A percentile compares a stretch with the other conserved stretches of the same genome.
Evolutionary conservation across 2,329 filamentous ascomycete species (phyloP).

Genomic region (Herpotrichia juniperi): DNA sequence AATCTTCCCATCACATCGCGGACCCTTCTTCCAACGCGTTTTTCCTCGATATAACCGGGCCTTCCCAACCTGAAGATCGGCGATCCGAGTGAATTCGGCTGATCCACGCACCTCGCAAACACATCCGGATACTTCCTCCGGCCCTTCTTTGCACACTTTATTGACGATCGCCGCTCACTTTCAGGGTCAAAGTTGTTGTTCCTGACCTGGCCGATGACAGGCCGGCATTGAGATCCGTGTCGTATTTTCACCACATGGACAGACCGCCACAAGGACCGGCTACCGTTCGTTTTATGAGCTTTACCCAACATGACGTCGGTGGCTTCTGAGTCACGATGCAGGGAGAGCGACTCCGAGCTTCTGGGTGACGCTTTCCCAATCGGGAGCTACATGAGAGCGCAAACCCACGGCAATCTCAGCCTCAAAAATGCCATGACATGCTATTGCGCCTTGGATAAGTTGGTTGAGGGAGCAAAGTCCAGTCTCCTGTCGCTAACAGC

Average conservation of each 20-base stretch:
- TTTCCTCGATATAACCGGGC: neutral
- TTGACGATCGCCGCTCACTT: neutral
- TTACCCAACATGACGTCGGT: slow-evolving; percentile 7
- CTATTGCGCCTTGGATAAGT: too few species aligned
- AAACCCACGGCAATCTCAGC: neutral
- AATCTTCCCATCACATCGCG: neutral
- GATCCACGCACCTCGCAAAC: neutral
- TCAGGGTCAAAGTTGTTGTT: too few species aligned
- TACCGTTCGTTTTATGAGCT: too few species aligned
- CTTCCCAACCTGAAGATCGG: slow-evolving; percentile 1
- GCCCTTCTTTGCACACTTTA: neutral
- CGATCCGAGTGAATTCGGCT: slow-evolving; percentile 7
- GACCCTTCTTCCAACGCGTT: slow-evolving; percentile 5
- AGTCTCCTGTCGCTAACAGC: too few species aligned
- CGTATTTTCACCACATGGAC: too few species aligned
- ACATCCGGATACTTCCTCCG: neutral
- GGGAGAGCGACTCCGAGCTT: slow-evolving; percentile 3
- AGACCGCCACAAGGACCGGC: too few species aligned
- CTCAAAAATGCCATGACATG: neutral
- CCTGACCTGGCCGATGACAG: too few species aligned
- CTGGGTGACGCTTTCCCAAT: slow-evolving; percentile 3
- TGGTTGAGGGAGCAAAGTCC: too few species aligned
- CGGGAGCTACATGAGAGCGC: neutral
- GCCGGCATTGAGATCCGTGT: too few species aligned
- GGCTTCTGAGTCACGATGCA: slow-evolving; percentile 9